Evolutionary conservation across 2,329 filamentous ascomycete genomes (phyloP).

Genomic region (Aspergillus floridensis): DNA sequence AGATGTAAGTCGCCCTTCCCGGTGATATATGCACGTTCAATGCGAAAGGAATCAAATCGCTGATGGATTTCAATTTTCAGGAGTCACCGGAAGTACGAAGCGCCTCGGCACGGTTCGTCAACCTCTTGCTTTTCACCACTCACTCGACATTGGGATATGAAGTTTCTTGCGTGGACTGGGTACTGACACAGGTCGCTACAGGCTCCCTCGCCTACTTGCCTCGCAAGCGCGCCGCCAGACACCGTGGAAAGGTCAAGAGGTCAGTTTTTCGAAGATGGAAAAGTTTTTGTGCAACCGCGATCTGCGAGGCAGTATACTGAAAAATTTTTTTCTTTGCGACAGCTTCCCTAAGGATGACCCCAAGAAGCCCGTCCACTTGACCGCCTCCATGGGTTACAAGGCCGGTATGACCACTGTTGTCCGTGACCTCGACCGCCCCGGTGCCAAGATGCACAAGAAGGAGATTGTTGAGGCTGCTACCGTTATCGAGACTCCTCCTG

Average conservation of each 20-base stretch:
- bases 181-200: slow-evolving; percentile 36
- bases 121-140: slow-evolving; percentile 49
- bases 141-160: slow-evolving; percentile 39
- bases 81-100: slow-evolving; percentile 71
- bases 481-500: slow-evolving; percentile 89
- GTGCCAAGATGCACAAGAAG: slow-evolving; percentile 99
- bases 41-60: slow-evolving; percentile 19
- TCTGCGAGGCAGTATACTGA: slow-evolving; percentile 28
- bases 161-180: slow-evolving; percentile 27
- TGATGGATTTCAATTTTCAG: slow-evolving; percentile 33
- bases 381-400: slow-evolving; percentile 99
- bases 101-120: slow-evolving; percentile 91
- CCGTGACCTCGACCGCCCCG: slow-evolving; percentile 97
- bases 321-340: slow-evolving; percentile 22
- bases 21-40: slow-evolving; percentile 2
- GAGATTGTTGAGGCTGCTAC: slow-evolving; percentile 86
- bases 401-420: slow-evolving; percentile 99
- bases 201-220: slow-evolving; percentile 80
- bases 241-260: slow-evolving; percentile 98
- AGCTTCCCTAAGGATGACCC: slow-evolving; percentile 99
- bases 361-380: slow-evolving; percentile 99
- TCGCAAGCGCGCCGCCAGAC: slow-evolving; percentile 87
- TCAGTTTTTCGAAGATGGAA: slow-evolving; percentile 50
- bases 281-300: slow-evolving; percentile 14
- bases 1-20: slow-evolving; percentile 41